These are phyloP conservation scores for Apiospora kogelbergensis DNA, from an alignment of 2,329 filamentous ascomycete species.

Conservation along the genomic window DNA sequence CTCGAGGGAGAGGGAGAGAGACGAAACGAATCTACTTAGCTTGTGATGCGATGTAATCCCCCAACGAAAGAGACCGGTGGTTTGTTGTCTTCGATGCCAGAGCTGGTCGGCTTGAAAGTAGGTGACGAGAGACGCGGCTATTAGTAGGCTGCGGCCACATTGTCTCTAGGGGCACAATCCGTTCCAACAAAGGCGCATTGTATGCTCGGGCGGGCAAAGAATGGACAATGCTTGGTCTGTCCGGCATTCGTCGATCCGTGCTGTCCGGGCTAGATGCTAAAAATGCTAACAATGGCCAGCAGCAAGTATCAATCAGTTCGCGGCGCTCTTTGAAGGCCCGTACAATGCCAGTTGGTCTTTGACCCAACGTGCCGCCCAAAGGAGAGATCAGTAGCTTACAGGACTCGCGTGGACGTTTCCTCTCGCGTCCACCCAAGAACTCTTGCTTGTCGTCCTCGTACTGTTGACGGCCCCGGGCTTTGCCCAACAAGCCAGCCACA, in stretches of 20 bases:
- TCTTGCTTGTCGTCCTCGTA: too few species aligned
- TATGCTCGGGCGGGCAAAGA: not conserved
- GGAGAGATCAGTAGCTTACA: too few species aligned
- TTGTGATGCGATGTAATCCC: not conserved
- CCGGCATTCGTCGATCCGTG: not conserved
- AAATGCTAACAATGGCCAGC: not conserved
- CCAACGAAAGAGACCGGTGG: not conserved
- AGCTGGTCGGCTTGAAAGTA: not conserved
- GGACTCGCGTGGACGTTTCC: not conserved
- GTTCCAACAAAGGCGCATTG: not conserved
- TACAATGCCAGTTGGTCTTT: too few species aligned
- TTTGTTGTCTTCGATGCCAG: not conserved
- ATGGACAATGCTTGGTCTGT: not conserved
- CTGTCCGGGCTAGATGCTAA: not conserved
- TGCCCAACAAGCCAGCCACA: not conserved
- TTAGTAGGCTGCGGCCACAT: not conserved
- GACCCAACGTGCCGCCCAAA: too few species aligned
- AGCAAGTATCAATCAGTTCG: too few species aligned
- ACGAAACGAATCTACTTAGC: not conserved
- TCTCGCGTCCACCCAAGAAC: too few species aligned
- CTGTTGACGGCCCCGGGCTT: too few species aligned
- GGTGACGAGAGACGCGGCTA: not conserved
- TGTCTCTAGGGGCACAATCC: not conserved
- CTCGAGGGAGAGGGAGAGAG: too few species aligned
- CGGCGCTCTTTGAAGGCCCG: too few species aligned